Percentiles rank a stretch among this genome's conserved stretches.
These are phyloP conservation scores for Kingdonia uniflora DNA, from an alignment of 164 flowering plant species.

Conservation along the genomic window DNA sequence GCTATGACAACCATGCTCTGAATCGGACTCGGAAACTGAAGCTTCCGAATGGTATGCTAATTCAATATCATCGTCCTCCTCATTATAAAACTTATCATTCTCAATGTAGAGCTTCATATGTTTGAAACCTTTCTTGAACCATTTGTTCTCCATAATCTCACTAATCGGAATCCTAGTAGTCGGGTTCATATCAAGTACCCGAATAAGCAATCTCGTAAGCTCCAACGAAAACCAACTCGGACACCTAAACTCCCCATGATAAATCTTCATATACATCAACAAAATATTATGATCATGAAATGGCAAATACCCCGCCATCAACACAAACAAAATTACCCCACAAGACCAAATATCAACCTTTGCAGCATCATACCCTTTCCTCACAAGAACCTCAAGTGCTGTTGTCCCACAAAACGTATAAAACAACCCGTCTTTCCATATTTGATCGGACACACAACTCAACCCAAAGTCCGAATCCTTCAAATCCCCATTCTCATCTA, in stretches of 20 bases:
- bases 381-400: conserved; percentile 24
- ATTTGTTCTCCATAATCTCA: no score
- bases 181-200: conserved; percentile 21
- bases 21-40: conserved; percentile 12
- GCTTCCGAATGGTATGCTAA: conserved; percentile 6
- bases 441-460: conserved; percentile 30
- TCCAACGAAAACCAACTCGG: conserved; percentile 36
- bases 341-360: no score
- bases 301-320: conserved; percentile 35
- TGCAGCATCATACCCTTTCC: conserved; percentile 32
- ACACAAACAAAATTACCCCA: no score
- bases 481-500: no score
- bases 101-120: conserved; percentile 17
- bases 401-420: no score
- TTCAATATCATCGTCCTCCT: conserved; percentile 10
- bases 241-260: conserved; percentile 31
- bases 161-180: conserved; percentile 19
- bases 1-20: conserved; percentile 6
- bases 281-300: conserved; percentile 36
- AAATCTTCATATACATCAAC: conserved; percentile 33
- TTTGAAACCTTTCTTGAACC: conserved; percentile 27
- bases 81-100: conserved; percentile 11
- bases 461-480: conserved; percentile 35
- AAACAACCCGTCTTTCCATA: conserved; percentile 29
- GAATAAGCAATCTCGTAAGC: conserved; percentile 12